Evolutionary conservation across 108 stramenopile genomes (phyloP), one percentile per base, ranked within the genome.

Genomic region (Skeletonema costatum): DNA sequence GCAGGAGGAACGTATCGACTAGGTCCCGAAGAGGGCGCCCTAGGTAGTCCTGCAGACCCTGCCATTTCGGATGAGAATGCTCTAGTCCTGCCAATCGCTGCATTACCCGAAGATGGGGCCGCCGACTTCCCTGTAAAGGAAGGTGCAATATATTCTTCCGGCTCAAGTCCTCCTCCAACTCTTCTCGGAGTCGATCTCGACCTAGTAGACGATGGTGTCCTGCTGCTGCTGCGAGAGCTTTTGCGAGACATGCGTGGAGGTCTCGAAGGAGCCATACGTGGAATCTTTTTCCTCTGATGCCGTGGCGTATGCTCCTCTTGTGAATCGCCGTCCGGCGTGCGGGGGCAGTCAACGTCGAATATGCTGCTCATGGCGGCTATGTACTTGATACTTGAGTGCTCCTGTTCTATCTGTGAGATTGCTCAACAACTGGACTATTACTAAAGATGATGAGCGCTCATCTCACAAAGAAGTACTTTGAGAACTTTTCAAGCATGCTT

Each of bases 321-420:
- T 67, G 60, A 44, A 31, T 68, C 74, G 8, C 70, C 75, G 71
- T 82, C 81, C 56, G 81, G 81, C 25, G 81, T 82, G 42, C 42
- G 64, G 56, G 81, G 81, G 41, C 81, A 82, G 71, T 82, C 81
- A 9, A 82, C 71, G 32, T 82, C 81, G 46, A 82, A 82, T 33
- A 33, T 16, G 62, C 62, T 36, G 62, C 39, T 36, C 62, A 63
- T 63, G 11, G 41, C 41, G 11, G 41, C 41, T 42, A 13, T 1
- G 35, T 25, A 25, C n/a, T n/a, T 25, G 25, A n/a, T 25, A 36
- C 6, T 36, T 36, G 35, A 6, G 35, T 25, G 35, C 35, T 36
- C 6, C 35, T 36, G 35, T 36, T 36, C 35, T 36, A 6, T 36
- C 4, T 36, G 6, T 36, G 4, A 42, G 10, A 42, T 42, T 42